These are phyloP conservation scores for Penicillium sp. DNA, from an alignment of 2,329 filamentous ascomycete genomes.

Conservation along the genomic window DNA sequence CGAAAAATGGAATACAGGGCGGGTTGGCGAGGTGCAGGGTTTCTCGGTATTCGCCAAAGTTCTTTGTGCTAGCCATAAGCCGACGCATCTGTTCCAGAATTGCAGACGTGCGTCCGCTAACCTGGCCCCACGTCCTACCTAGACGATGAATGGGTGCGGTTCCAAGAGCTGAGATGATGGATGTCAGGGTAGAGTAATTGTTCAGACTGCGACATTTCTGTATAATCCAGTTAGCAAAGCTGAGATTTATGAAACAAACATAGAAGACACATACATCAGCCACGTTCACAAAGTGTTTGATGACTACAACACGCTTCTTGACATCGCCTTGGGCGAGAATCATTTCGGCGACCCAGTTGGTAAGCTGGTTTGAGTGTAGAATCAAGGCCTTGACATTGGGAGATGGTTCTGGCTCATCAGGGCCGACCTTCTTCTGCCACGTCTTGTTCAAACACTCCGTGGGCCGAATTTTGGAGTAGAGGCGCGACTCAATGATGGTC, in stretches of 20 bases:
- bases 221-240: conserved; percentile 8
- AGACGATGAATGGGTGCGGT: conserved; percentile 94
- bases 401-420: conserved; percentile 70
- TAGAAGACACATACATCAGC: conserved; percentile 67
- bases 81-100: conserved; percentile 87
- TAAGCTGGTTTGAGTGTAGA: conserved; percentile 96
- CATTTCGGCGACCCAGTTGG: conserved; percentile 99
- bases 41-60: conserved; percentile 96
- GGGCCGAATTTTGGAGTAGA: conserved; percentile 94
- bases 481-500: conserved; percentile 90
- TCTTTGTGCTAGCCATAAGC: conserved; percentile 96
- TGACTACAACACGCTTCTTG: conserved; percentile 92
- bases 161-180: conserved; percentile 92
- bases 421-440: conserved; percentile 91
- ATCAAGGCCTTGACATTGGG: conserved; percentile 95
- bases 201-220: conserved; percentile 92
- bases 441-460: conserved; percentile 98
- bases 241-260: neutral
- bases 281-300: conserved; percentile 96
- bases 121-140: conserved; percentile 89
- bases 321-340: conserved; percentile 92
- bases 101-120: conserved; percentile 77
- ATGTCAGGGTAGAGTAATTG: conserved; percentile 96
- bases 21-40: conserved; percentile 88
- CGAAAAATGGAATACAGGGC: conserved; percentile 97